Conservation (phyloP, 2,329 filamentous ascomycete species). For the Pseudodiploospora longispora region DNA sequence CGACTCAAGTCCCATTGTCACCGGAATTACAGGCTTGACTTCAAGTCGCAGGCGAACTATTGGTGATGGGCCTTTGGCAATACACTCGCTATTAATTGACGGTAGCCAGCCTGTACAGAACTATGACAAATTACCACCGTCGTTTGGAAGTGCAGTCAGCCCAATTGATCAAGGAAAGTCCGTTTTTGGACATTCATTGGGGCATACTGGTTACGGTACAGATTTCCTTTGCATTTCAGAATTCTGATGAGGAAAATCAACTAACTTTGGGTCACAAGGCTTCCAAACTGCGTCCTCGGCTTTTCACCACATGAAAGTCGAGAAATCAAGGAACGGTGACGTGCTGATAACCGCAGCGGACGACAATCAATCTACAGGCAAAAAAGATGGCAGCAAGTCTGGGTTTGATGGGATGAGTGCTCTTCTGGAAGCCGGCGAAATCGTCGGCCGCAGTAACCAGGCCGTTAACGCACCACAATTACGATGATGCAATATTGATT, state of each 20-base stretch:
- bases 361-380: conserved; percentile 11
- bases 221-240: conserved; percentile 10
- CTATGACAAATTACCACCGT: conserved; percentile 8
- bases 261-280: conserved; percentile 24
- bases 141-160: conserved; percentile 13
- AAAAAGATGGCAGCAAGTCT: conserved; percentile 13
- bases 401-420: conserved; percentile 51
- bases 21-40: conserved; percentile 31
- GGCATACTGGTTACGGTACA: conserved; percentile 28
- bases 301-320: conserved; percentile 22
- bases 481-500: too few species aligned
- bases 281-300: conserved; percentile 26
- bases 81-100: conserved; percentile 43
- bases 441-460: conserved; percentile 39
- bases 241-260: conserved; percentile 11
- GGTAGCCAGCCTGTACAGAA: conserved; percentile 19
- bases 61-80: conserved; percentile 44
- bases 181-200: conserved; percentile 14
- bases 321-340: conserved; percentile 21
- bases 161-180: conserved; percentile 17
- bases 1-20: conserved; percentile 38
- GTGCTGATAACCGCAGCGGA: conserved; percentile 23
- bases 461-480: too few species aligned
- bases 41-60: conserved; percentile 30
- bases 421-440: conserved; percentile 49